Percentiles rank a stretch among this genome's conserved stretches.
Conservation (phyloP, 169 alveolate species). For the Plasmodium berghei region DNA sequence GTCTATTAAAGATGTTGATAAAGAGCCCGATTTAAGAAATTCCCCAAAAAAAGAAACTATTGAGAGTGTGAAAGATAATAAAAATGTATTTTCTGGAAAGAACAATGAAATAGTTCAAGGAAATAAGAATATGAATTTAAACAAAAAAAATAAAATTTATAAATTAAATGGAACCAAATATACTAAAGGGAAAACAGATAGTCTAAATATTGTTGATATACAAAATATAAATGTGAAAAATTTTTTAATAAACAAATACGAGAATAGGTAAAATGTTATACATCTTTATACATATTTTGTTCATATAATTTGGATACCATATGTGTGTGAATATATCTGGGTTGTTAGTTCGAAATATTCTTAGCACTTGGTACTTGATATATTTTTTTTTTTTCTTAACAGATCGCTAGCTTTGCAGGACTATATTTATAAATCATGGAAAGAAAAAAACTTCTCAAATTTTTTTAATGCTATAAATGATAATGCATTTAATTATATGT, state of each 20-base stretch:
- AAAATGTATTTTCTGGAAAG: not conserved
- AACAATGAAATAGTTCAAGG: not conserved
- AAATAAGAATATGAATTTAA: not conserved
- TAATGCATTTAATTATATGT: constrained; percentile 27
- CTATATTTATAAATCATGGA: constrained; percentile 40
- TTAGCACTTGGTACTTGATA: not conserved
- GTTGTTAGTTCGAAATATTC: no score
- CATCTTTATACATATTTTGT: not conserved
- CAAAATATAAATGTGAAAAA: constrained; percentile 46
- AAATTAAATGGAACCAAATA: not conserved
- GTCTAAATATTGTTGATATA: constrained; percentile 28
- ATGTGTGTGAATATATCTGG: not conserved
- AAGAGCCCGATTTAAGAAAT: not conserved
- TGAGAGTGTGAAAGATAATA: not conserved
- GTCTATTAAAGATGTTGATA: not conserved
- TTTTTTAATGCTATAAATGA: constrained; percentile 25
- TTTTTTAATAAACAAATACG: not conserved
- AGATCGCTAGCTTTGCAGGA: constrained; percentile 39
- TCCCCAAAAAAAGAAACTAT: not conserved
- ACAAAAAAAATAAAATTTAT: not conserved
- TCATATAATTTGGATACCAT: not conserved
- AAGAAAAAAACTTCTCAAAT: constrained; percentile 40
- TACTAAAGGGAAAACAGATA: constrained; percentile 5
- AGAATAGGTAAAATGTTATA: constrained; percentile 1
- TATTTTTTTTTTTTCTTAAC: not conserved